Base-by-base conservation (phyloP, 129 eudicot species). In the Ambrosia trifida region DNA sequence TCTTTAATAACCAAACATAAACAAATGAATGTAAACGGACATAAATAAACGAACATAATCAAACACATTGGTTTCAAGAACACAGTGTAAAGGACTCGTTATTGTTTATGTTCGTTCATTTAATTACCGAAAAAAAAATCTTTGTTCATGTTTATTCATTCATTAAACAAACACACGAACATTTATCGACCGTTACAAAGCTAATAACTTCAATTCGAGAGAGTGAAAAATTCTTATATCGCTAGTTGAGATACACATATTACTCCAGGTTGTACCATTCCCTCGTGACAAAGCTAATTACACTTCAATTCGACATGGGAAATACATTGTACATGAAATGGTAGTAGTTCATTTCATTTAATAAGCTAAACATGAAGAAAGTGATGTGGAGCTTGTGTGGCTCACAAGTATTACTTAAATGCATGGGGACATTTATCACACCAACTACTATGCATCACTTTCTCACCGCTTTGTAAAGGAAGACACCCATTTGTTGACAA, bases 371-470 rank as follows among this genome's bases (percentile, higher is more conserved):
- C 28, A n/a, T 28, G 77, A 31, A 38, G 66, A 33, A 58, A 70
- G 38, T 14, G 75, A 61, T 35, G 59, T 36, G 82, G 77, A 70
- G 81, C 81, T 76, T 60, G 81, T 69, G 16, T 76, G 58, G 43
- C 32, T 70, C 77, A 77, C 81, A 63, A 77, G 76, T 30, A 43
- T 50, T 50, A 62, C 66, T 77, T 16, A 38, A 47, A 32, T 50
- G 73, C 57, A 75, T 36, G 50, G 11, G 14, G 16, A 3, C 50
- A 75, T 53, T 66, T 43, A 75, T 56, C 35, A 56, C 74, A 58
- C 31, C 73, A 66, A 66, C 68, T 2, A 75, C 73, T 30, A 71
- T 56, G 24, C 7, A 56, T 70, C 73, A 56, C 49, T 28, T 45
- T 62, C 49, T 4, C 33, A 63, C 18, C 32, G 60, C 43, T 10